Evolutionary conservation across 23 red algal genomes (phyloP).

Genomic region (Chondrus crispus): DNA sequence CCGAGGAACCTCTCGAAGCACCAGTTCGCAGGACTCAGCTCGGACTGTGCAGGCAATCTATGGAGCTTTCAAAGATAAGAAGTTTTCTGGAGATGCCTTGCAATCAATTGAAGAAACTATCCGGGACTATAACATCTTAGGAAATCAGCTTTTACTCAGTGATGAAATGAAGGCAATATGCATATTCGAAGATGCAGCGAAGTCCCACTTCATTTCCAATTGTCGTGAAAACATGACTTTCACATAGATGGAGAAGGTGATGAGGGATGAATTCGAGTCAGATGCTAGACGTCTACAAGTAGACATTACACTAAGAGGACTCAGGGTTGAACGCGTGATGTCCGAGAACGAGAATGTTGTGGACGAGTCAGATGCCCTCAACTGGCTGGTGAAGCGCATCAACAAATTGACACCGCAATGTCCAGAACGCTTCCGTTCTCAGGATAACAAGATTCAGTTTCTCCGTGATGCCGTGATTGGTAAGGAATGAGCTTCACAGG

Average conservation of each 20-base stretch:
- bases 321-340: constrained; percentile 7
- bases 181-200: not conserved
- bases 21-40: too few relatives aligned
- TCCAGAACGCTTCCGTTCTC: not conserved
- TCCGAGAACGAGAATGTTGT: constrained; percentile 19
- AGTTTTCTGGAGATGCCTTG: not conserved
- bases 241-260: not conserved
- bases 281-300: not conserved
- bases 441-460: constrained; percentile 11
- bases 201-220: constrained; percentile 30
- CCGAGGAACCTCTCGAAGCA: too few relatives aligned
- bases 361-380: not conserved
- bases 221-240: not conserved
- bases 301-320: not conserved
- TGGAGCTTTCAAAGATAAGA: not conserved
- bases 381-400: not conserved
- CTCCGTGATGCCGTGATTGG: not conserved
- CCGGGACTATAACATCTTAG: not conserved
- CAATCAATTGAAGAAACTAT: not conserved
- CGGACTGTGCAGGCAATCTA: too few relatives aligned
- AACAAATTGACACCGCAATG: constrained; percentile 18
- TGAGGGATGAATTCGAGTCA: not conserved
- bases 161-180: not conserved
- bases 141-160: not conserved
- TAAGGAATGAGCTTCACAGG: not conserved